A percentile compares a stretch with the other conserved stretches of the same genome.
phyloP scores from a whole-genome alignment of 352 stramenopile species.

The Pythium phragmiticola region DNA sequence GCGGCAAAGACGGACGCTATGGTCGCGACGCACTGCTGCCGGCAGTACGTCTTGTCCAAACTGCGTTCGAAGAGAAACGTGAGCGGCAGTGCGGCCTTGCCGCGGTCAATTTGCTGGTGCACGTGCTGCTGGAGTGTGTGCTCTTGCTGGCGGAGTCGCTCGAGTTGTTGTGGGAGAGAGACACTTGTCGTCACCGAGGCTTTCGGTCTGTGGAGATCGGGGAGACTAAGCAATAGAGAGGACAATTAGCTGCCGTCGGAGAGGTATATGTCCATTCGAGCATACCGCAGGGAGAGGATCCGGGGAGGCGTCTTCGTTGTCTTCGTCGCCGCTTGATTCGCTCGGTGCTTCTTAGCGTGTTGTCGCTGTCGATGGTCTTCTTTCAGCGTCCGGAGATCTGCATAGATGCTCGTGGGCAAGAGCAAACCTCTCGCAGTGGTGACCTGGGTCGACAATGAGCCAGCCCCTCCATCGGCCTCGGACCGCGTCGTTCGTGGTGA shows the following conservation, averaged over 20 bases:
- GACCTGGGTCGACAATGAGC: no score
- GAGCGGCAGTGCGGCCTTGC: constrained; percentile 61
- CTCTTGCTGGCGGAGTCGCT: constrained; percentile 4
- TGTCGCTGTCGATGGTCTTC: constrained; percentile 11
- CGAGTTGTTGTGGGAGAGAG: constrained; percentile 15
- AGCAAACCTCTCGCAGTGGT: background rate
- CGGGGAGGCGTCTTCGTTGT: constrained; percentile 21
- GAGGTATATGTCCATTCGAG: background rate
- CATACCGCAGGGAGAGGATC: constrained; percentile 35
- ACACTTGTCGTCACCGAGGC: constrained; percentile 4
- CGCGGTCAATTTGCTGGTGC: constrained; percentile 39
- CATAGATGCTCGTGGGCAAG: constrained; percentile 7
- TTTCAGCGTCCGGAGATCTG: constrained; percentile 11
- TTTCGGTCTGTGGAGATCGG: constrained; percentile 15
- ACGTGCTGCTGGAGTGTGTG: constrained; percentile 36
- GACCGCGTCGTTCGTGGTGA: constrained; percentile 6
- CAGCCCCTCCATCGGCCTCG: background rate
- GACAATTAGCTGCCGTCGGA: background rate
- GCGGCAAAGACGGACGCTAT: constrained; percentile 71
- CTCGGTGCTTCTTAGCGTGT: background rate
- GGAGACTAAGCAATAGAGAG: constrained; percentile 3
- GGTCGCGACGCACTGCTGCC: constrained; percentile 44
- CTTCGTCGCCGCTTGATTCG: background rate
- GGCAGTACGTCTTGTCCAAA: constrained; percentile 56
- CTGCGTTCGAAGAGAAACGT: constrained; percentile 78